Evolutionary conservation across 2,329 filamentous ascomycete genomes (phyloP), one percentile per base, ranked within the genome.

Genomic region (Pseudocercospora vitis): DNA sequence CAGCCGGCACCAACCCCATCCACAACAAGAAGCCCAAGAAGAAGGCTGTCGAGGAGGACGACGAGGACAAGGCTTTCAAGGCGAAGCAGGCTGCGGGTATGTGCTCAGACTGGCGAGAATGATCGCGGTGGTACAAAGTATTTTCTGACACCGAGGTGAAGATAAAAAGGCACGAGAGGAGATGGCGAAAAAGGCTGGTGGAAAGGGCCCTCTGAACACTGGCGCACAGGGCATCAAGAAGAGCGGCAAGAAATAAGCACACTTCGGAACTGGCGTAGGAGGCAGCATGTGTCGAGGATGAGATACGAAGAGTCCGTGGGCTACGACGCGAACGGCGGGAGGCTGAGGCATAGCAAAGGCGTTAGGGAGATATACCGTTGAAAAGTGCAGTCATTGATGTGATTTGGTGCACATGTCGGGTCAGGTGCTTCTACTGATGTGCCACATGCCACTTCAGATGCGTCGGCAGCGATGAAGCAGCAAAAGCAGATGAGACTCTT

Each of bases 221-320:
- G 91, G 90, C 28, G 74, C 80, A 45, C 89, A 95, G 76, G 91
- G 90, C 59, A 96, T 97, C 79, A 96, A 96, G 86, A 96, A 96
- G 84, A 94, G 88, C 58, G 91, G 91, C 74, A 96, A 96, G 88
- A 95, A 96, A 86, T 95, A 81, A 62, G 50, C 12, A n/a, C 21
- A 9, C 12, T 1, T 18, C n/a, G 3, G 16, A 19, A 7, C 24
- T 48, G 33, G 26, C 35, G 33, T 8, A 12, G 1, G 7, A 24
- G 12, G 7, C 1, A 5, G 31, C 23, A 19, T 28, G 18, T 42
- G 29, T 18, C 19, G 35, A 29, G 9, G 14, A 33, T 14, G 32
- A 23, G 32, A 47, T 24, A 33, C 28, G 14, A 48, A 2, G 24
- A 29, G 50, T 21, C 32, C 32, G 48, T 29, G 48, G 50, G 33